Evolutionary conservation across 2,329 filamentous ascomycete species (phyloP).

Genomic region (Aspergillus sp.): DNA sequence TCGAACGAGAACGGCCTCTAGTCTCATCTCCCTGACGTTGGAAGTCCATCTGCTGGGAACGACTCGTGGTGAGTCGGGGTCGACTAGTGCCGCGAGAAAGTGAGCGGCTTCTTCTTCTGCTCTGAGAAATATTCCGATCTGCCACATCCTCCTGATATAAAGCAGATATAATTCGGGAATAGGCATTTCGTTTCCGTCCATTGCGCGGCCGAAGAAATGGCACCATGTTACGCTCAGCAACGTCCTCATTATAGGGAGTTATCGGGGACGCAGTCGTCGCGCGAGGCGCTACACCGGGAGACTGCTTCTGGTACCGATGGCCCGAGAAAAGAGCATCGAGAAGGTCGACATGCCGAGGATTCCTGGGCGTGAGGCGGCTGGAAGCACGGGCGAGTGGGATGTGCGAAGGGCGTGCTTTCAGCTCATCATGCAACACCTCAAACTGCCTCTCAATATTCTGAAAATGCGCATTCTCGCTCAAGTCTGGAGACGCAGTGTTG

Average conservation of each 20-base stretch:
- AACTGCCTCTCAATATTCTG: constrained; percentile 42
- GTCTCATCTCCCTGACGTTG: neutral
- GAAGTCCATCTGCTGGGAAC: constrained; percentile 4
- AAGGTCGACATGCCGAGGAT: constrained; percentile 40
- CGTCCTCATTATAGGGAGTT: constrained; percentile 43
- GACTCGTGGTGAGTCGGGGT: constrained; percentile 19
- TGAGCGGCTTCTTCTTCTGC: constrained; percentile 21
- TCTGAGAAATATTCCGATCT: constrained; percentile 39
- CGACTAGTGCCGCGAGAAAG: constrained; percentile 22
- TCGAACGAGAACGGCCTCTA: constrained; percentile 8
- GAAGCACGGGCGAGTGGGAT: constrained; percentile 25
- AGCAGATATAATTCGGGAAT: constrained; percentile 34
- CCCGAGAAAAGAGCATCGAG: constrained; percentile 40
- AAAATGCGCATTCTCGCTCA: constrained; percentile 33
- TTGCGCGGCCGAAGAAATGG: constrained; percentile 29
- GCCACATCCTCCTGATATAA: constrained; percentile 45
- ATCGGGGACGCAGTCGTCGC: constrained; percentile 27
- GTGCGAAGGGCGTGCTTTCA: constrained; percentile 30
- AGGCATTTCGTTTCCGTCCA: constrained; percentile 25
- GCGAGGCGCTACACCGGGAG: constrained; percentile 4
- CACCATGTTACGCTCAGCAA: constrained; percentile 45
- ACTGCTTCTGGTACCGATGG: constrained; percentile 29
- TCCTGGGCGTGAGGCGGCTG: constrained; percentile 21
- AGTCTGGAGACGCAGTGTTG: constrained; percentile 18
- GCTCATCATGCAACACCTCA: constrained; percentile 38